phyloP scores from a whole-genome alignment of 139 green algal species.

The Chlorella sorokiniana region DNA sequence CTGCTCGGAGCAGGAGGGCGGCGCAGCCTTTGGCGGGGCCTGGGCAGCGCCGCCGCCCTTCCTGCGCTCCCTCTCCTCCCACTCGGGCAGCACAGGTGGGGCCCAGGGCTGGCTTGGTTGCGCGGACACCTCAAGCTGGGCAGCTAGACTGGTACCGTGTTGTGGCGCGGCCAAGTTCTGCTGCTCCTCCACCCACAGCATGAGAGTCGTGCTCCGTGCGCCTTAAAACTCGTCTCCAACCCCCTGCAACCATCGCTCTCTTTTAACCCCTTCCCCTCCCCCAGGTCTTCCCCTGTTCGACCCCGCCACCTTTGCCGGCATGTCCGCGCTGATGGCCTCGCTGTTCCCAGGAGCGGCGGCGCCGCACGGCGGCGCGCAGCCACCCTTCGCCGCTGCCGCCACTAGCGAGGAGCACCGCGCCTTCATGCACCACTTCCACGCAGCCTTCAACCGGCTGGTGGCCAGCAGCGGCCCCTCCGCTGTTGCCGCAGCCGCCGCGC shows the following conservation, averaged over 20 bases:
- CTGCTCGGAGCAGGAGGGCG: conserved; percentile 25
- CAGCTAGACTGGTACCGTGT: too few relatives aligned
- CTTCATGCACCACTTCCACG: conserved; percentile 44
- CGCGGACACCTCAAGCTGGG: background rate
- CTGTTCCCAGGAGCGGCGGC: conserved; percentile 17
- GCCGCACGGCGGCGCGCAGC: too few relatives aligned
- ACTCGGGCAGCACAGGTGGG: conserved; percentile 12
- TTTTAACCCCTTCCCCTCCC: background rate
- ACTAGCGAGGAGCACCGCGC: conserved; percentile 30
- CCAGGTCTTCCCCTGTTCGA: conserved; percentile 36
- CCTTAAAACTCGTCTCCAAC: background rate
- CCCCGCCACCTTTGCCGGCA: conserved; percentile 34
- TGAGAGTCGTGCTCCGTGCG: background rate
- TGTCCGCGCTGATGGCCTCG: conserved; percentile 28
- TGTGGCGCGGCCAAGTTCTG: too few relatives aligned
- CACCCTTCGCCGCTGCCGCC: background rate
- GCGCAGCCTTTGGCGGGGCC: background rate
- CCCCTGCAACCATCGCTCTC: too few relatives aligned
- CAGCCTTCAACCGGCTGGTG: conserved; percentile 28
- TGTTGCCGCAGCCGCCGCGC: background rate
- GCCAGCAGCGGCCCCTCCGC: background rate
- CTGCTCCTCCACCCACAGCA: background rate
- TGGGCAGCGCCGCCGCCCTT: background rate
- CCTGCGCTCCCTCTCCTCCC: conserved; percentile 7
- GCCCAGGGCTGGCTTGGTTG: background rate